Base-by-base conservation (phyloP, 495 filamentous ascomycete genomes). In the Penicillium subrubescens region DNA sequence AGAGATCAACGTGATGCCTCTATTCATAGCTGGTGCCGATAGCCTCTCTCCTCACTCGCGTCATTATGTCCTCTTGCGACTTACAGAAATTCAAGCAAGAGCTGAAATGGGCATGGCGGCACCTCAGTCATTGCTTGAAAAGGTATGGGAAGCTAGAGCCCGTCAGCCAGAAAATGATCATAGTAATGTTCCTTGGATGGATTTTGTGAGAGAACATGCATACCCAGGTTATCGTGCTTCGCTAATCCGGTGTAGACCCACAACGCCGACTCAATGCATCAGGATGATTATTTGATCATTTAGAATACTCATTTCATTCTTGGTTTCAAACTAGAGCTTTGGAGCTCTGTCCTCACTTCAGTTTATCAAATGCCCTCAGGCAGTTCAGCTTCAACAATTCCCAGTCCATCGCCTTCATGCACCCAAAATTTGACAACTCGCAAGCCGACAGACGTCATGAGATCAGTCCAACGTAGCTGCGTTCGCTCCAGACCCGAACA, bases 351-450 rank as follows among this genome's bases (percentile, higher is more conserved):
- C n/a, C n/a, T n/a, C n/a, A n/a, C n/a, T n/a, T n/a, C n/a, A n/a
- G n/a, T n/a, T n/a, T n/a, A n/a, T n/a, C n/a, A 54, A 33, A 1
- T 5, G 44, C 44, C 5, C 44, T 33, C 11, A 8, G 57, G 34
- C 37, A 73, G 19, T 10, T 64, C 82, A 10, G 72, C 73, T 61
- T 83, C 82, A 52, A 85, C 79, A 25, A 84, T 61, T 15, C 79
- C 37, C 14, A 41, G 71, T 4, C 70, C 71, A 33, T 73, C 77
- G 12, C 74, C 60, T 4, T 71, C 71, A 8, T 69, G 66, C 4
- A 69, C 64, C 73, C 70, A 70, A 27, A 69, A 74, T 51, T 77
- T 73, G 11, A 66, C 37, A 1, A 77, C 64, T 44, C 46, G 60
- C n/a, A 83, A 55, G 0, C 83, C 80, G 8, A 71, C 71, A 10